These are phyloP conservation scores for Nelumbo lutea DNA, from an alignment of 164 flowering plant genomes.

Conservation along the genomic window DNA sequence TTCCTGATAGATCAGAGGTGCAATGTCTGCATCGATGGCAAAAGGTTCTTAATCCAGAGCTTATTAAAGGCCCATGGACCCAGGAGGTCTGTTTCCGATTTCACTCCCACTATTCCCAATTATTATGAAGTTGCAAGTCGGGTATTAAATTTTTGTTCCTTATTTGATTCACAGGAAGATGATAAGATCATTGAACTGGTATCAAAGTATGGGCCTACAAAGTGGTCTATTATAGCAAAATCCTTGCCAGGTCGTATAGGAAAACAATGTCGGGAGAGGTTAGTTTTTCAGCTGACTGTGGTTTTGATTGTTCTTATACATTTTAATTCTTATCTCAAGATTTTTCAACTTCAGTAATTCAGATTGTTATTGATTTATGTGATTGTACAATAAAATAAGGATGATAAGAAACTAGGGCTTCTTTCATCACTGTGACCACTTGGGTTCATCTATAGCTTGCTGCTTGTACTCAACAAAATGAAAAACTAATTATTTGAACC, in stretches of 20 bases:
- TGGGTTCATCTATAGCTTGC: neutral
- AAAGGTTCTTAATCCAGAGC: constrained; percentile 96
- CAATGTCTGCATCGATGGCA: constrained; percentile 99
- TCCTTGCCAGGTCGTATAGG: constrained; percentile 96
- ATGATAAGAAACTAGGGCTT: no score
- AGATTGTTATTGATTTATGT: neutral
- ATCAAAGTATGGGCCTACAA: constrained; percentile 70
- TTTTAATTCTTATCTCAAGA: neutral
- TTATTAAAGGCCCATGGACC: constrained; percentile 98
- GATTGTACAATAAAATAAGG: no score
- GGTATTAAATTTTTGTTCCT: constrained; percentile 3
- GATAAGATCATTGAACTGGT: constrained; percentile 76
- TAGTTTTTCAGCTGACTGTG: neutral
- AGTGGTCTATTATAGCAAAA: constrained; percentile 93
- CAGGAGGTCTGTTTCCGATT: constrained; percentile 53
- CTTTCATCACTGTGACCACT: neutral
- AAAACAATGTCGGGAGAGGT: constrained; percentile 99
- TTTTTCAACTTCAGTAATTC: neutral
- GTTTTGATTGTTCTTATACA: neutral
- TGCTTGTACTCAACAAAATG: neutral
- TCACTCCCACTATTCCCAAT: constrained; percentile 6
- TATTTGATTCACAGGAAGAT: constrained; percentile 65
- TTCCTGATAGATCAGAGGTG: constrained; percentile 92
- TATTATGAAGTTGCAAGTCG: neutral
- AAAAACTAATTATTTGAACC: neutral